Evolutionary conservation across 2,329 filamentous ascomycete species (phyloP), one percentile per base, ranked within the genome.

Genomic region (Xylaria hypoxylon): DNA sequence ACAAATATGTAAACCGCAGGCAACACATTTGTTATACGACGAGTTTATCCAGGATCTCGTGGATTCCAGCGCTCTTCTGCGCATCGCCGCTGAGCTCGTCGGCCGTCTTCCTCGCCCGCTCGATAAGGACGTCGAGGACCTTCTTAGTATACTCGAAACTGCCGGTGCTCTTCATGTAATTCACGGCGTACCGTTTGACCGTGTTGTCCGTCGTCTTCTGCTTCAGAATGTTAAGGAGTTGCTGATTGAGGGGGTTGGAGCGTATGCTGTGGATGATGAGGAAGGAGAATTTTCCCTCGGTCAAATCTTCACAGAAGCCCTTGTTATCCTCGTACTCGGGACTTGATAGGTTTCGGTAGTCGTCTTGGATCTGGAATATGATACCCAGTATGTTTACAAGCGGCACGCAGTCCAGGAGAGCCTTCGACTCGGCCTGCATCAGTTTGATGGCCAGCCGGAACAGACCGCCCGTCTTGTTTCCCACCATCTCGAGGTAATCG

Each of bases 211-310:
- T 87, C 0, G 94, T 94, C 80, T 94, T 95, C 79, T 97, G 94
- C 80, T 93, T 93, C 47, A 98, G 84, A 62, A 98, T 97, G 76
- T 96, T 97, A 78, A 97, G 87, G 62, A 99, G 86, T 75, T 96
- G 90, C 72, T 92, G 84, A 76, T 94, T 92, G 33, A 82, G 80
- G 19, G 88, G 92, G 76, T 94, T 87, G 66, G 90, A 83, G 67
- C 92, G 92, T 72, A 98, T 96, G 78, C 92, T 91, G 81, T 98
- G 95, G 74, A 98, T 97, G 74, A 98, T 90, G 45, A 94, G 94
- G 78, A 97, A 97, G 28, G 91, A 95, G 82, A 97, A 97, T 84
- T 98, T 98, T 70, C 95, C 95, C 82, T 98, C 96, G 0, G 94
- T 97, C 73, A 98, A 82, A 80, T 98, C 96, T 82, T 98, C 95